phyloP scores from a whole-genome alignment of 139 green algal species.

The Chlamydomonas applanata region DNA sequence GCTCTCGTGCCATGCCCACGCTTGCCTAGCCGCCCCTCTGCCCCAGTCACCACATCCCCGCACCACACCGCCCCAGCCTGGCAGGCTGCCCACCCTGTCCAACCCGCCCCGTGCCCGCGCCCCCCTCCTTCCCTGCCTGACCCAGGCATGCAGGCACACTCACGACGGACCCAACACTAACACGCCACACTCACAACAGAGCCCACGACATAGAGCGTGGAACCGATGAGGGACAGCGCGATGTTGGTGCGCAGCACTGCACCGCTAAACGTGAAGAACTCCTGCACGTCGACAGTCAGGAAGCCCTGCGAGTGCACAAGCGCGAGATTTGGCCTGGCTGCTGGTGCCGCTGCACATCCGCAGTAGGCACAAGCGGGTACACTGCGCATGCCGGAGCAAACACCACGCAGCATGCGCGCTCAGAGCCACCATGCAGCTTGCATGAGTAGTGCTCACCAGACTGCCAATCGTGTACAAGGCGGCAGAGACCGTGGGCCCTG shows the following conservation, averaged over 20 bases:
- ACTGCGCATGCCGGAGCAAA: not conserved
- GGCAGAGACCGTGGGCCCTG: constrained; percentile 3
- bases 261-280: constrained; percentile 34
- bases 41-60: too few species aligned
- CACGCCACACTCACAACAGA: constrained; percentile 21
- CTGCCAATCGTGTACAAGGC: constrained; percentile 27
- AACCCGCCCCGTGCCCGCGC: not conserved
- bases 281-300: constrained; percentile 24
- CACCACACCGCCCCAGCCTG: too few species aligned
- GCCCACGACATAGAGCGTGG: constrained; percentile 29
- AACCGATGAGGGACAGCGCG: constrained; percentile 12
- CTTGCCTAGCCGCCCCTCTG: too few species aligned
- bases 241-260: constrained; percentile 24
- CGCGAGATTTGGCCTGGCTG: not conserved
- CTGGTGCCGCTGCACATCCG: not conserved
- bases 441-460: constrained; percentile 3
- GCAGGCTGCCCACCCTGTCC: too few species aligned
- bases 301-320: constrained; percentile 7
- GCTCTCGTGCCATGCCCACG: too few species aligned
- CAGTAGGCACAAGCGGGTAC: not conserved
- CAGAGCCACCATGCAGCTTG: not conserved
- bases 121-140: not conserved
- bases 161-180: not conserved
- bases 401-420: not conserved
- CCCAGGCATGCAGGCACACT: not conserved